A percentile compares a stretch with the other conserved stretches of the same genome.
Conservation (phyloP, 805 yeast genomes). For the Kazachstania kunashirensis region DNA sequence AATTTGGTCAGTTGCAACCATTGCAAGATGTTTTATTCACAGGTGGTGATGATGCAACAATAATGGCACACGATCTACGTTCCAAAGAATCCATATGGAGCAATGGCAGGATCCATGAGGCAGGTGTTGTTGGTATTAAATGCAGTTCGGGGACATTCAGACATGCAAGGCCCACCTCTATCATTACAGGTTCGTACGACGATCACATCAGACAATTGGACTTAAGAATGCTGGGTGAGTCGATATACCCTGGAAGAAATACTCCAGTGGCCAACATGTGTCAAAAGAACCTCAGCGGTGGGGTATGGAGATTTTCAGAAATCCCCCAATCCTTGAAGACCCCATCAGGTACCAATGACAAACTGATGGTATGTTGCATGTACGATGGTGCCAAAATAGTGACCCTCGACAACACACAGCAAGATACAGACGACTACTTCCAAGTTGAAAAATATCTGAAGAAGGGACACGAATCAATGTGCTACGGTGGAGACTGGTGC, state of each 20-base stretch:
- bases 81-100: conserved; percentile 26
- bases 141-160: conserved; percentile 27
- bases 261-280: conserved; percentile 39
- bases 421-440: conserved; percentile 30
- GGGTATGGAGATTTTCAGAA: conserved; percentile 88
- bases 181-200: conserved; percentile 83
- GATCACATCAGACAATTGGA: conserved; percentile 66
- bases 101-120: conserved; percentile 59
- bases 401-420: conserved; percentile 24
- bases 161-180: conserved; percentile 18
- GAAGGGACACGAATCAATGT: conserved; percentile 80
- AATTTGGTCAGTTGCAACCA: conserved; percentile 49
- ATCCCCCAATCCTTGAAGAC: conserved; percentile 29
- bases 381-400: conserved; percentile 84
- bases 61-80: conserved; percentile 66
- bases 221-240: conserved; percentile 43
- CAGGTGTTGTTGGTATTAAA: conserved; percentile 83
- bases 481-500: conserved; percentile 91
- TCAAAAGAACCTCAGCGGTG: conserved; percentile 65
- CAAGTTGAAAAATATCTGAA: conserved; percentile 32
- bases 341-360: conserved; percentile 23
- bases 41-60: conserved; percentile 83
- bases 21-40: conserved; percentile 53
- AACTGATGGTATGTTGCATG: conserved; percentile 81
- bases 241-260: conserved; percentile 37